Conservation (phyloP, 1,139 yeast genomes). For the Diutina rugosa region DNA sequence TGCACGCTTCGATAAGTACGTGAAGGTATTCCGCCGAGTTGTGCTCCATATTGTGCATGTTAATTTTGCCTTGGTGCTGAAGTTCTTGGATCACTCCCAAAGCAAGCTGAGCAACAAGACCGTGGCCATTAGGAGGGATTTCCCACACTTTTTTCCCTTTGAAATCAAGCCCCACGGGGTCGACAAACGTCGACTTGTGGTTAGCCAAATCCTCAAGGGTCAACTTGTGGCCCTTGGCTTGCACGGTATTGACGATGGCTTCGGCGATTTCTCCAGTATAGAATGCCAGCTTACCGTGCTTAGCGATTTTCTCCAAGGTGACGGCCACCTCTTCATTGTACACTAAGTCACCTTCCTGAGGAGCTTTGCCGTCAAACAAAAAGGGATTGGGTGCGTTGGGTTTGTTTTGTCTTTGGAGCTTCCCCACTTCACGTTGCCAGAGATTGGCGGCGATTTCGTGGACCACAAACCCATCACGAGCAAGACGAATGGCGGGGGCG, state of each 20-base stretch:
- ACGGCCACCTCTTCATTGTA: slow-evolving; percentile 40
- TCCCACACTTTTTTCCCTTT: slow-evolving; percentile 47
- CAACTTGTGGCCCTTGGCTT: slow-evolving; percentile 42
- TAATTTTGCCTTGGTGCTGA: slow-evolving; percentile 31
- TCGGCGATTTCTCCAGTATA: slow-evolving; percentile 60
- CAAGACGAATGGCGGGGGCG: slow-evolving; percentile 60
- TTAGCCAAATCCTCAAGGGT: slow-evolving; percentile 38
- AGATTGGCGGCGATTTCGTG: slow-evolving; percentile 42
- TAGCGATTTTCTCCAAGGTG: slow-evolving; percentile 39
- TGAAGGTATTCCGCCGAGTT: slow-evolving; percentile 67
- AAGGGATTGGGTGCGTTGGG: slow-evolving; percentile 3
- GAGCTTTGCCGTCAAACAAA: slow-evolving; percentile 8
- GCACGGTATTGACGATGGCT: slow-evolving; percentile 44
- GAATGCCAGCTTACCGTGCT: slow-evolving; percentile 50
- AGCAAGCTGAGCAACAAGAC: slow-evolving; percentile 58
- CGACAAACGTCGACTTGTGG: slow-evolving; percentile 49
- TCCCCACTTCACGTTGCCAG: slow-evolving; percentile 31
- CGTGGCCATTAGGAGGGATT: slow-evolving; percentile 77
- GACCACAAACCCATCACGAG: slow-evolving; percentile 56
- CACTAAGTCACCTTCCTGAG: slow-evolving; percentile 45
- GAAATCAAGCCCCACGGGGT: slow-evolving; percentile 42
- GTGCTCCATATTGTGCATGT: slow-evolving; percentile 37
- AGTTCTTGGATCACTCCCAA: slow-evolving; percentile 52
- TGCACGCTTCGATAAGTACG: slow-evolving; percentile 53
- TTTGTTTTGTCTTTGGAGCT: slow-evolving; percentile 24